Percentiles rank a stretch among this genome's conserved stretches.
Evolutionary conservation across 2,329 filamentous ascomycete genomes (phyloP).

Genomic region (Camillea tinctor): DNA sequence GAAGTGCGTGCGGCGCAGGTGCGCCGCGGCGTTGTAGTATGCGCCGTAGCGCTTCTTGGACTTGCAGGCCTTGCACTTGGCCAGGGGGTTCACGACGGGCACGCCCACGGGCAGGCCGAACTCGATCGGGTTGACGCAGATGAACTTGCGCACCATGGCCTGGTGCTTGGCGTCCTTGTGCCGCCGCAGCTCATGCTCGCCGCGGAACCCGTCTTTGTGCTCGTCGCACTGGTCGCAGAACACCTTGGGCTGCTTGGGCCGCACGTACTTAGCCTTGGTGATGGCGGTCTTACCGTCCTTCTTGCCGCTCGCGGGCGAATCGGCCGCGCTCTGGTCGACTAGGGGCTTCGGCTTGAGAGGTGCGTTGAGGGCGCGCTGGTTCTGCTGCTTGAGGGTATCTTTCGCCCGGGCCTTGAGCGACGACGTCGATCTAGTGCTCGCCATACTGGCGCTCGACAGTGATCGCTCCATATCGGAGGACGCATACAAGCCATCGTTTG

Average conservation of each 20-base stretch:
- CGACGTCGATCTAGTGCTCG: conserved; percentile 44
- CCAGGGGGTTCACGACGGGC: conserved; percentile 62
- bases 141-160: conserved; percentile 51
- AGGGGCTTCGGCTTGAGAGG: conserved; percentile 47
- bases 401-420: conserved; percentile 49
- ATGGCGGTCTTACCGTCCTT: conserved; percentile 45
- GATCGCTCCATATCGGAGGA: conserved; percentile 48
- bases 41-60: conserved; percentile 78
- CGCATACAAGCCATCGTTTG: conserved; percentile 30
- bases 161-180: conserved; percentile 68
- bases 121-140: conserved; percentile 54
- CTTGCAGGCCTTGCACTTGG: conserved; percentile 80
- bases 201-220: conserved; percentile 76
- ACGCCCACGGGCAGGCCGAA: conserved; percentile 41
- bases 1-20: conserved; percentile 86
- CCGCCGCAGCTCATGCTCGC: conserved; percentile 76
- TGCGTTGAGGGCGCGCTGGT: conserved; percentile 40
- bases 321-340: conserved; percentile 27
- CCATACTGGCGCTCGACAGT: conserved; percentile 42
- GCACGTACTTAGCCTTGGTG: conserved; percentile 47
- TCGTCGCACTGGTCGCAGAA: conserved; percentile 68
- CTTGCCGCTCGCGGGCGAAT: conserved; percentile 25
- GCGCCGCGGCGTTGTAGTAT: conserved; percentile 93
- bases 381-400: conserved; percentile 46
- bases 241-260: conserved; percentile 70